Conservation (phyloP, 2,329 filamentous ascomycete genomes). For the Neophaeococcomyces aloes region DNA sequence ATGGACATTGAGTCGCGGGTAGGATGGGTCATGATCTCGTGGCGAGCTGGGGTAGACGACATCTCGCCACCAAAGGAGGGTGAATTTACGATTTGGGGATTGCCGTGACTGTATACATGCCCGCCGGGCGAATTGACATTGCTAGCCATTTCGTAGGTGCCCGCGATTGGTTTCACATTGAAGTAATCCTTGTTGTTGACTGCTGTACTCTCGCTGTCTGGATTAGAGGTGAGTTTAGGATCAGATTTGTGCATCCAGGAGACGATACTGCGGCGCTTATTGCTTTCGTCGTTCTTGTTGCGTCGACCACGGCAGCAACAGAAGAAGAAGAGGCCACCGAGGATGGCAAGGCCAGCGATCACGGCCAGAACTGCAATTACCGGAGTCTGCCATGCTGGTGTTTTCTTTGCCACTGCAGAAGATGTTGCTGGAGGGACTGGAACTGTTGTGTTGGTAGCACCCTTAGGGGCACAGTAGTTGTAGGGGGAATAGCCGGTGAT, state of each 20-base stretch:
- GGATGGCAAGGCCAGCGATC: neutral
- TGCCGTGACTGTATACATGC: neutral
- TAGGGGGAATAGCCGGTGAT: too few relatives aligned
- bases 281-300: neutral
- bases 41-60: neutral
- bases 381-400: neutral
- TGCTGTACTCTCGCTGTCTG: neutral
- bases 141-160: neutral
- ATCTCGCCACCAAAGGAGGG: neutral
- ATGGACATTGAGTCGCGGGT: neutral
- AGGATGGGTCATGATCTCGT: neutral
- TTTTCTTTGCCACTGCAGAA: too few relatives aligned
- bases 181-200: neutral
- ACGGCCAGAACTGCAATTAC: neutral
- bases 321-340: neutral
- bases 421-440: neutral
- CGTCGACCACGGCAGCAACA: neutral
- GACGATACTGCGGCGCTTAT: neutral
- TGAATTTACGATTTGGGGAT: neutral
- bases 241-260: neutral
- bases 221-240: neutral
- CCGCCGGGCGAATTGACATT: neutral
- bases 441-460: neutral
- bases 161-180: neutral
- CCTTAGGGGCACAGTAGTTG: too few relatives aligned